A percentile compares a stretch with the other conserved stretches of the same genome.
phyloP scores from a whole-genome alignment of 2,329 filamentous ascomycete species.

The Paecilomyces fulvus region DNA sequence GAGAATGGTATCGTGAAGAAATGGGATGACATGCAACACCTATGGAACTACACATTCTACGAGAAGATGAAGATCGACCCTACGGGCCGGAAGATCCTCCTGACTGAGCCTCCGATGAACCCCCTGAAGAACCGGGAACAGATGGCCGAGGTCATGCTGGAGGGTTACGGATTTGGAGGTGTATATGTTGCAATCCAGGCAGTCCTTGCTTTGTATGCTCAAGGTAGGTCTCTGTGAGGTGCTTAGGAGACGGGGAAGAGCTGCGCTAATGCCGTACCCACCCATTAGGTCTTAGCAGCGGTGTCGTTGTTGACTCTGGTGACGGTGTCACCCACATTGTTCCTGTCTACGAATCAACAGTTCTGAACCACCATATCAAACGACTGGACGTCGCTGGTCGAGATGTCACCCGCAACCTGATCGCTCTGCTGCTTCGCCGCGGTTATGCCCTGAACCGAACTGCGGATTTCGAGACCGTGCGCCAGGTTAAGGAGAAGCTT shows the following conservation, averaged over 20 bases:
- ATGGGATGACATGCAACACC: slow-evolving; percentile 99
- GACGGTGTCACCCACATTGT: slow-evolving; percentile 98
- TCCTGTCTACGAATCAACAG: slow-evolving; percentile 95
- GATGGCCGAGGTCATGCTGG: slow-evolving; percentile 99
- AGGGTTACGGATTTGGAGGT: slow-evolving; percentile 89
- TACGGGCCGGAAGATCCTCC: slow-evolving; percentile 86
- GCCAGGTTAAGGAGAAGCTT: slow-evolving; percentile 99
- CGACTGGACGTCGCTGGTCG: slow-evolving; percentile 91
- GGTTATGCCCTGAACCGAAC: slow-evolving; percentile 97
- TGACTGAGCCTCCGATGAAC: slow-evolving; percentile 97
- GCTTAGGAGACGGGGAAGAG: not conserved
- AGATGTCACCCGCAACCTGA: slow-evolving; percentile 97
- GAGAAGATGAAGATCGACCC: slow-evolving; percentile 95
- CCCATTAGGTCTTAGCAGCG: slow-evolving; percentile 64
- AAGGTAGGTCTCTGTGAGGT: slow-evolving; percentile 51
- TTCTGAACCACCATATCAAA: slow-evolving; percentile 91
- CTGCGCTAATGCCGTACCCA: slow-evolving; percentile 2
- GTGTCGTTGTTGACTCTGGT: slow-evolving; percentile 97
- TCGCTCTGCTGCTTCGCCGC: slow-evolving; percentile 83
- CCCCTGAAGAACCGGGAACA: slow-evolving; percentile 92
- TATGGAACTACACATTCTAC: slow-evolving; percentile 98
- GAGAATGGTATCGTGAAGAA: slow-evolving; percentile 99
- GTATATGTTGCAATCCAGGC: slow-evolving; percentile 98
- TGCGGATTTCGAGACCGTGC: slow-evolving; percentile 96
- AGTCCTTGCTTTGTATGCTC: slow-evolving; percentile 89